Evolutionary conservation across 805 yeast species (phyloP).

Genomic region (Sugiyamaella mastotermitis): DNA sequence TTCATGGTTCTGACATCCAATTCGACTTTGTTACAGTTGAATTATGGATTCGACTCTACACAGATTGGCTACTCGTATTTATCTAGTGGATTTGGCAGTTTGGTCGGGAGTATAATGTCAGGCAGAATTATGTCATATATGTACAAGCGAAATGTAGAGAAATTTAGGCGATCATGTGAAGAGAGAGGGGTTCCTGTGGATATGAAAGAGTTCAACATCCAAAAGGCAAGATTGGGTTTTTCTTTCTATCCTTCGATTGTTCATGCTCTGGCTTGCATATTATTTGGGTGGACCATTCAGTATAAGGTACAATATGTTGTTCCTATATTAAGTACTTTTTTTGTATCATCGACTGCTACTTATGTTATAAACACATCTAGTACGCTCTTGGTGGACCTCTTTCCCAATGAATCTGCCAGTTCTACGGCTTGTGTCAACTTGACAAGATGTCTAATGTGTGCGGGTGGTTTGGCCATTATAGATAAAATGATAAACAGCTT

Average conservation of each 20-base stretch:
- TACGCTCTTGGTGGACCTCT: conserved; percentile 70
- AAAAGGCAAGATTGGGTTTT: conserved; percentile 48
- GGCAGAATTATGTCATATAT: conserved; percentile 53
- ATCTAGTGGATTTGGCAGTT: conserved; percentile 65
- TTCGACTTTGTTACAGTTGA: conserved; percentile 39
- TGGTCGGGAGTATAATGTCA: conserved; percentile 50
- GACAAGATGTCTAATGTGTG: conserved; percentile 66
- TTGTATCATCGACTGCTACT: conserved; percentile 54
- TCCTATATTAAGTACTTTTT: conserved; percentile 48
- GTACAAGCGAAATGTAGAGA: conserved; percentile 28
- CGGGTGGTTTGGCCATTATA: conserved; percentile 62
- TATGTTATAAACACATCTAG: conserved; percentile 47
- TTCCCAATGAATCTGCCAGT: conserved; percentile 64
- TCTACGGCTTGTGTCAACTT: conserved; percentile 70
- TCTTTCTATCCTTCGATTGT: conserved; percentile 39
- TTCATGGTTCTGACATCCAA: conserved; percentile 57
- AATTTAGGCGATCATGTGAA: conserved; percentile 16
- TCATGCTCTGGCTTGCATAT: conserved; percentile 37
- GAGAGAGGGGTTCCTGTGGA: conserved; percentile 23
- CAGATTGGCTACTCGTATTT: conserved; percentile 67
- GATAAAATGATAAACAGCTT: conserved; percentile 51
- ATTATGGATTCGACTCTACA: conserved; percentile 47
- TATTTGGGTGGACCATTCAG: conserved; percentile 72
- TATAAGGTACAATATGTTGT: conserved; percentile 43
- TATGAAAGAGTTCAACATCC: conserved; percentile 46